These are phyloP conservation scores for Metschnikowia lochheadii DNA, from an alignment of 805 yeast species.

Conservation along the genomic window DNA sequence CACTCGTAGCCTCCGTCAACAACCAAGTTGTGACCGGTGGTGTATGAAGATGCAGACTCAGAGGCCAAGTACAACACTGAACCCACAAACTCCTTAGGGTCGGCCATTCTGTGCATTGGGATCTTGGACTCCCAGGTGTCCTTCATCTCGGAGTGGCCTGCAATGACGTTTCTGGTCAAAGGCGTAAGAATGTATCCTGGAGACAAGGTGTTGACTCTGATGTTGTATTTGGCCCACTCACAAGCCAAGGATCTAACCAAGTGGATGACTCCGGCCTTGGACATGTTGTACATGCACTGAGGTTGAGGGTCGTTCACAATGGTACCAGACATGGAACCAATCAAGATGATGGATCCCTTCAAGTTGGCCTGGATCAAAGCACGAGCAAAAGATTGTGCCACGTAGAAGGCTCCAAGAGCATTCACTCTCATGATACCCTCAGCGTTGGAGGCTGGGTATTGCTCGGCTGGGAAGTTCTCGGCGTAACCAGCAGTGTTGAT, in stretches of 20 bases:
- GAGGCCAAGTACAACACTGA: slow-evolving; percentile 70
- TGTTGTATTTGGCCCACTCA: slow-evolving; percentile 76
- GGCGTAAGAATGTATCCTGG: slow-evolving; percentile 84
- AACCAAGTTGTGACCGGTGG: slow-evolving; percentile 78
- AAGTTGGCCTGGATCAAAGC: slow-evolving; percentile 55
- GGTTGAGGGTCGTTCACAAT: slow-evolving; percentile 79
- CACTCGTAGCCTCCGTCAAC: slow-evolving; percentile 88
- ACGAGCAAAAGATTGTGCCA: slow-evolving; percentile 69
- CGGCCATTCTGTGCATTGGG: slow-evolving; percentile 82
- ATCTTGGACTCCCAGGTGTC: slow-evolving; percentile 67
- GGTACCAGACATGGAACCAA: slow-evolving; percentile 78
- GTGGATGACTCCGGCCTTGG: slow-evolving; percentile 84
- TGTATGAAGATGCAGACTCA: slow-evolving; percentile 66
- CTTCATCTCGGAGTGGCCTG: slow-evolving; percentile 58
- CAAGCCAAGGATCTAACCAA: slow-evolving; percentile 70
- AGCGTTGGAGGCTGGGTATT: slow-evolving; percentile 68
- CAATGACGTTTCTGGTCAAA: slow-evolving; percentile 65
- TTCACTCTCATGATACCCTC: slow-evolving; percentile 67
- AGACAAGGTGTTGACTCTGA: slow-evolving; percentile 72
- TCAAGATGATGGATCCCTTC: slow-evolving; percentile 59
- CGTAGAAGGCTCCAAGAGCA: slow-evolving; percentile 69
- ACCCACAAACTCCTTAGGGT: slow-evolving; percentile 79
- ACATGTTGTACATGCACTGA: slow-evolving; percentile 76
- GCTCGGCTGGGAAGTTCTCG: slow-evolving; percentile 74
- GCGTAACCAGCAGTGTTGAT: slow-evolving; percentile 84